phyloP scores from a whole-genome alignment of 148 eudicot species.

The Diospyros lotus region DNA sequence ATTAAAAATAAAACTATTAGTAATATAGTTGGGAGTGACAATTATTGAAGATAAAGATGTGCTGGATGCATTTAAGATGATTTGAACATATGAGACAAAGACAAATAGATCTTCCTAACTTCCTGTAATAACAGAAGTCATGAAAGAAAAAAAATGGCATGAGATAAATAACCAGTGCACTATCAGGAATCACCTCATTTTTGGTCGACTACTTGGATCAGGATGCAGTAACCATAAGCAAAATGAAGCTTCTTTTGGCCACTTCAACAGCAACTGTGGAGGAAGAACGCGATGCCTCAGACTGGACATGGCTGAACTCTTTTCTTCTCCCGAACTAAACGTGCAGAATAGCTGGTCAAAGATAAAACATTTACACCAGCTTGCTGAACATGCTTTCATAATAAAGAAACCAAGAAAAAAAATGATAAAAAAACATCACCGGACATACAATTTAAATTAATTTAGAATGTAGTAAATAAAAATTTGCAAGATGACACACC shows the following conservation, averaged over 20 bases:
- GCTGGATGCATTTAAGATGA: no score
- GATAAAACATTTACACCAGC: conserved; percentile 8
- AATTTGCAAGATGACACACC: conserved; percentile 40
- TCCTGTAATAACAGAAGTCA: no score
- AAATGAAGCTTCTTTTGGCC: conserved; percentile 98
- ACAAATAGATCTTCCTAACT: no score
- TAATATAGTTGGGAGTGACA: no score
- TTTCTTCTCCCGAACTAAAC: conserved; percentile 73
- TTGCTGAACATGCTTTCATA: no score
- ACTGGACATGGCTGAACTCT: conserved; percentile 80
- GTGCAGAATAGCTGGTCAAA: conserved; percentile 76
- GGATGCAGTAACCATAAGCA: conserved; percentile 98
- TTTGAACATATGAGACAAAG: no score
- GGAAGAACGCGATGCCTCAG: conserved; percentile 94
- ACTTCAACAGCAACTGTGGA: conserved; percentile 78
- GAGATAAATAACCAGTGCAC: not conserved
- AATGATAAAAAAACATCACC: conserved; percentile 5
- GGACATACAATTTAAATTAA: not conserved
- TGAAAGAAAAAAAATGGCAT: no score
- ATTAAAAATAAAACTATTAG: no score
- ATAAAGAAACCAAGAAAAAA: not conserved
- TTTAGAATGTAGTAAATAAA: conserved; percentile 12
- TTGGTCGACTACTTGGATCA: conserved; percentile 80
- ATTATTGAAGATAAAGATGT: no score
- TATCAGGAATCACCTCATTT: conserved; percentile 47